These are phyloP conservation scores for Phaeosphaeria sp. DNA, from an alignment of 2,329 filamentous ascomycete species.

Conservation along the genomic window DNA sequence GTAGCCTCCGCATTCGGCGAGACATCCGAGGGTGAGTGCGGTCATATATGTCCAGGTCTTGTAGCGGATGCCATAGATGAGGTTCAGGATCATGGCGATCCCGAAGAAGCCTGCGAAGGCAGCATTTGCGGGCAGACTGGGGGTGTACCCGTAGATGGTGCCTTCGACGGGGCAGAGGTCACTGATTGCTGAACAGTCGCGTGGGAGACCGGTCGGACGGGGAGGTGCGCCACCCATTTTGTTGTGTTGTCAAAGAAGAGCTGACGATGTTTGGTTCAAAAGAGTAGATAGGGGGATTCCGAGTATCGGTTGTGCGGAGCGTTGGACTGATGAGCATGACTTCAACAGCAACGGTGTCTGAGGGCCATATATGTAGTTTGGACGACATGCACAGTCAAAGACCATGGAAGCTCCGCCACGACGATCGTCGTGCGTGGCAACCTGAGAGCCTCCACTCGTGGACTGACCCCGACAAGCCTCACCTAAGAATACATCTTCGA, in stretches of 20 bases:
- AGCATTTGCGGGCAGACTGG: constrained; percentile 57
- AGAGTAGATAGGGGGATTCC: too few relatives aligned
- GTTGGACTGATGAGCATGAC: too few relatives aligned
- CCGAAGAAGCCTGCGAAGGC: constrained; percentile 60
- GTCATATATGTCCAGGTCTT: constrained; percentile 62
- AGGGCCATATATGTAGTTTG: neutral
- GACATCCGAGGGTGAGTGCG: constrained; percentile 55
- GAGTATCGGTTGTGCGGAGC: too few relatives aligned
- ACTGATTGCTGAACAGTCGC: constrained; percentile 5
- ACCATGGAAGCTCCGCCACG: constrained; percentile 1
- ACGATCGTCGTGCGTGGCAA: neutral
- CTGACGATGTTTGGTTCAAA: neutral
- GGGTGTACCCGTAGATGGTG: constrained; percentile 62
- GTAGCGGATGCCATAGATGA: constrained; percentile 57
- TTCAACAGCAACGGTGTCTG: neutral
- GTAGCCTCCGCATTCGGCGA: constrained; percentile 63
- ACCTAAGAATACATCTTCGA: neutral
- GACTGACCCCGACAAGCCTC: neutral
- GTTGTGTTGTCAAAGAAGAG: neutral
- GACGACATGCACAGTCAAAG: neutral
- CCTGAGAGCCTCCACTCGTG: neutral
- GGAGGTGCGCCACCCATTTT: constrained; percentile 13
- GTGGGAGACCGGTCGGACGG: constrained; percentile 14
- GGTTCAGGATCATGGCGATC: constrained; percentile 56
- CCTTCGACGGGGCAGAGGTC: constrained; percentile 52